These are phyloP conservation scores for Psilocybe sp. DNA, from an alignment of 768 basidiomycete genomes.

Conservation along the genomic window DNA sequence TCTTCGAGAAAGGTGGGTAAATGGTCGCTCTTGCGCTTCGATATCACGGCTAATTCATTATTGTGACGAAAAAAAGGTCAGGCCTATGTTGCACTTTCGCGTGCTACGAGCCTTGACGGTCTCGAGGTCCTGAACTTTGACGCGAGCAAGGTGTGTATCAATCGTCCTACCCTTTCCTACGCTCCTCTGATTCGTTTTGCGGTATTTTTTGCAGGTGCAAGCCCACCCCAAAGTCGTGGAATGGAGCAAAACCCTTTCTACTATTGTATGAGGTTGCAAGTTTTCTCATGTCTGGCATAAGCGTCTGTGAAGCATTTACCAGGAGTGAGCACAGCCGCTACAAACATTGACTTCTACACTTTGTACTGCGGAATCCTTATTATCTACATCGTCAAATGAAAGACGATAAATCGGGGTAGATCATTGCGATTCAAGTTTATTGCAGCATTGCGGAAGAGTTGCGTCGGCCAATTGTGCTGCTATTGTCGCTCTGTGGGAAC, in stretches of 20 bases:
- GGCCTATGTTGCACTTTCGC: conserved; percentile 89
- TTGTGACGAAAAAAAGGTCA: conserved; percentile 57
- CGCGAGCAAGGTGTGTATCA: conserved; percentile 53
- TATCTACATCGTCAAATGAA: no score
- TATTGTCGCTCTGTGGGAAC: no score
- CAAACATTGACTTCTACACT: no score
- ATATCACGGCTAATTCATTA: neutral
- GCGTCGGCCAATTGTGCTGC: no score
- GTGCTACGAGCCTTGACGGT: conserved; percentile 82
- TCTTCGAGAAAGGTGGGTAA: conserved; percentile 83
- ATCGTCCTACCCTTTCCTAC: neutral
- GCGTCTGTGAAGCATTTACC: no score
- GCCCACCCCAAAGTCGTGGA: conserved; percentile 70
- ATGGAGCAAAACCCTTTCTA: conserved; percentile 72
- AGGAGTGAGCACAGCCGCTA: no score
- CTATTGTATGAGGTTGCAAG: conserved; percentile 22
- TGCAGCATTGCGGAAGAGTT: no score
- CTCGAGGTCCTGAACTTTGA: conserved; percentile 84
- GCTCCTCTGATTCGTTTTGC: neutral
- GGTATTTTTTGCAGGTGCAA: conserved; percentile 47
- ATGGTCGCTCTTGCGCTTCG: neutral
- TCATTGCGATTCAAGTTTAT: no score
- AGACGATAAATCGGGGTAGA: no score
- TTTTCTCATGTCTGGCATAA: no score
- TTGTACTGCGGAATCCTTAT: no score